These are phyloP conservation scores for Pyrus communis DNA, from an alignment of 306 rosid species.

Conservation along the genomic window DNA sequence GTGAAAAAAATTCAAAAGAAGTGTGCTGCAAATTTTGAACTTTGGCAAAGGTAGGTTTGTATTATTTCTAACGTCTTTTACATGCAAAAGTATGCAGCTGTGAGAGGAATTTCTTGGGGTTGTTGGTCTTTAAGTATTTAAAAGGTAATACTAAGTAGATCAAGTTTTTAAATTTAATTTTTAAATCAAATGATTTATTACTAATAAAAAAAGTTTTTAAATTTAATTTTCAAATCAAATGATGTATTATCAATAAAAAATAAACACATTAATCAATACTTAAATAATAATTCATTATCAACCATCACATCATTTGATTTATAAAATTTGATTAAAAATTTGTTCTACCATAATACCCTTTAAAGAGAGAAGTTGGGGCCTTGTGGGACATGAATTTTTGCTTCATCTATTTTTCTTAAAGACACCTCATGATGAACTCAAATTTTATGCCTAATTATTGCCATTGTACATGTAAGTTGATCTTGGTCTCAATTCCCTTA, in stretches of 20 bases:
- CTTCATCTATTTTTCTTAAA: background rate
- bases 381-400: background rate
- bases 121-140: background rate
- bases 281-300: too few species aligned
- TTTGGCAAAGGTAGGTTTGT: background rate
- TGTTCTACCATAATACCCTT: too few species aligned
- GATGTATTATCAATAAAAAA: too few species aligned
- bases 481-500: background rate
- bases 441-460: background rate
- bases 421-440: background rate
- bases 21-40: slow-evolving; percentile 6
- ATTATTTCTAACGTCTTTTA: slow-evolving; percentile 5
- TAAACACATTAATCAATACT: too few species aligned
- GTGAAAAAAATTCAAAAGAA: slow-evolving; percentile 14
- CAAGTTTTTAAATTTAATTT: too few species aligned
- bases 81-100: slow-evolving; percentile 54
- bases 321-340: too few species aligned
- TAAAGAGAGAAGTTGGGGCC: background rate
- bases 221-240: too few species aligned
- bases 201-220: too few species aligned
- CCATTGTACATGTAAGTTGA: background rate
- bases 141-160: background rate
- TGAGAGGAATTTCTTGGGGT: slow-evolving; percentile 13
- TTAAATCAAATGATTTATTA: too few species aligned
- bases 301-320: too few species aligned